Evolutionary conservation across 2,329 filamentous ascomycete genomes (phyloP), one percentile per base, ranked within the genome.

Genomic region (Trichoderma brevicompactum): DNA sequence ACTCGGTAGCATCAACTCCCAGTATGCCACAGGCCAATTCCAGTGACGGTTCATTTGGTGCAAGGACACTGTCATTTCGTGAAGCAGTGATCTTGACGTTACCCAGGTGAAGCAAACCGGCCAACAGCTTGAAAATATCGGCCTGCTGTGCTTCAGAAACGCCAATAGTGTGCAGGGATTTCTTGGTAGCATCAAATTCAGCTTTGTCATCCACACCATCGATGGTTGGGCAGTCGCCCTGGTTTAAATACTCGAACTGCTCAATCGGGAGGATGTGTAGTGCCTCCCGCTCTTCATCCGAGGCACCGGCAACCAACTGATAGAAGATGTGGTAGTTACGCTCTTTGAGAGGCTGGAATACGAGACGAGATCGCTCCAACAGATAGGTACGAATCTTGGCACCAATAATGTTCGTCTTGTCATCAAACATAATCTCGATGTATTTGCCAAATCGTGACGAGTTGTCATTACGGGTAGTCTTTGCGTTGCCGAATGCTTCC

Each of bases 321-420:
- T 99, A 99, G 81, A 99, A 99, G 73, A 99, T 94, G 79, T 99
- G 95, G 80, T 99, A 99, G 78, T 99, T 99, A 71, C 95, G 87
- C 82, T 99, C 95, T 81, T 97, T 98, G 69, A 97, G 82, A 48
- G 95, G 95, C 76, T 99, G 95, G 79, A 98, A 99, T 17, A 98
- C 95, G 73, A 99, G 83, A 80, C 95, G 90, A 68, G 95, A 98
- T 67, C 95, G 91, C 78, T 99, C 95, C 50, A 99, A 83, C 70
- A 99, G 83, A 75, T 99, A 99, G 64, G 94, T 97, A 72, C 95
- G 87, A 75, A 99, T 99, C 82, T 96, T 96, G 65, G 95, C 95
- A 71, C 95, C 95, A 74, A 98, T 97, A 73, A 99, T 99, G 77
- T 96, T 95, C 68, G 92, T 97, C 74, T 90, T 87, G 69, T 92